A percentile compares a stretch with the other conserved stretches of the same genome.
These are phyloP conservation scores for Kodamaea leandrae DNA, from an alignment of 805 yeast genomes.

Conservation along the genomic window DNA sequence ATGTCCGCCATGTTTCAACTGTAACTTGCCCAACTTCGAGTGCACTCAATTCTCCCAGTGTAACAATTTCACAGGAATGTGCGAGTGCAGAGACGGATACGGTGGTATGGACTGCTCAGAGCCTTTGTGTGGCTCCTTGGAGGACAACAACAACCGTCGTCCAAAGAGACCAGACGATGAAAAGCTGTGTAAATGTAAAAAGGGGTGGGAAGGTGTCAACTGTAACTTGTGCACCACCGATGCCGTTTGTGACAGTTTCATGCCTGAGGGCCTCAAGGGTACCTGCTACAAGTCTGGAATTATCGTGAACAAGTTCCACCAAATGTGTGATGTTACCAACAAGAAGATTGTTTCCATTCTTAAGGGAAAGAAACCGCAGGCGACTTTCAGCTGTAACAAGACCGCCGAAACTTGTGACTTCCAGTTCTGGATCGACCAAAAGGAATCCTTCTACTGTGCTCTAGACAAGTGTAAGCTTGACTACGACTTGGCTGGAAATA, in stretches of 20 bases:
- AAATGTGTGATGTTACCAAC: conserved; percentile 93
- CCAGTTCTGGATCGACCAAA: conserved; percentile 93
- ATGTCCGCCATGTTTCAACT: conserved; percentile 93
- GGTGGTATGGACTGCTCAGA: conserved; percentile 90
- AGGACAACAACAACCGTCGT: conserved; percentile 58
- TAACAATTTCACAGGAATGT: conserved; percentile 81
- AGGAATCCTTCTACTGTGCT: conserved; percentile 89
- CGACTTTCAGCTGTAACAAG: conserved; percentile 83
- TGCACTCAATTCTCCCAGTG: conserved; percentile 92
- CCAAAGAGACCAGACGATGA: conserved; percentile 58
- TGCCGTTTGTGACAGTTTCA: conserved; percentile 74
- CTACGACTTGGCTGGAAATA: conserved; percentile 57
- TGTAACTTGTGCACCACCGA: conserved; percentile 83
- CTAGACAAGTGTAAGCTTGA: conserved; percentile 69
- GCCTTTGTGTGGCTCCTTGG: conserved; percentile 82
- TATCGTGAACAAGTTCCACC: conserved; percentile 75
- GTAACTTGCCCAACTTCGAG: conserved; percentile 84
- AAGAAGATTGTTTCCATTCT: conserved; percentile 78
- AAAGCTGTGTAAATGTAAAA: conserved; percentile 62
- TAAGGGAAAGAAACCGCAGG: conserved; percentile 82
- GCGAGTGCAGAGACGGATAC: conserved; percentile 90
- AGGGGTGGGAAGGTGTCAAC: conserved; percentile 93
- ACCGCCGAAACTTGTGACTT: conserved; percentile 69
- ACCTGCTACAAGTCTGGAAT: conserved; percentile 88
- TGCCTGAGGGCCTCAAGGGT: conserved; percentile 84